These are phyloP conservation scores for Phyllosticta citriasiana DNA, from an alignment of 2,329 filamentous ascomycete species.

Conservation along the genomic window DNA sequence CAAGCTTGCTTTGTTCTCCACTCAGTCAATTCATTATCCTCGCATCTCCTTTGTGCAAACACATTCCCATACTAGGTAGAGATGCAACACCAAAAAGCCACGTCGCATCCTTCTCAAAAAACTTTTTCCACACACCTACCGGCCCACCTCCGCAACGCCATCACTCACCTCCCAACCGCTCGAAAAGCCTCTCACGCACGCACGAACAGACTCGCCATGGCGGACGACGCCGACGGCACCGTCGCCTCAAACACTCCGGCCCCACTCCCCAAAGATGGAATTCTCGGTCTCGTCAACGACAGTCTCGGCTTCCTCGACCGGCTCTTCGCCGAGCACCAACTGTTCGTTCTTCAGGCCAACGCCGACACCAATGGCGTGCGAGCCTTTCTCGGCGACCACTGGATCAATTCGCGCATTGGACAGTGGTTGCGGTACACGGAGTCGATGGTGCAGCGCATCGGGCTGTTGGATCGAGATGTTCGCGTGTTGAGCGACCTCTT, in stretches of 20 bases:
- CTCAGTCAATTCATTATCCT: not conserved
- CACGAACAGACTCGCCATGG: not conserved
- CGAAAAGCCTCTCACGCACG: not conserved
- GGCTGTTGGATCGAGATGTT: not conserved
- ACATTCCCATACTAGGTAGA: not conserved
- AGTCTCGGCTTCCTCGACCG: not conserved
- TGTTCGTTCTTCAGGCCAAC: not conserved
- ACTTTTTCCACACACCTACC: not conserved
- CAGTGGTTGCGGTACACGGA: not conserved
- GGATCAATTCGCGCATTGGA: not conserved
- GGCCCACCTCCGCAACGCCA: not conserved
- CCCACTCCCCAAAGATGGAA: not conserved
- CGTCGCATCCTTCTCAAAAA: not conserved
- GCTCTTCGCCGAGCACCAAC: not conserved
- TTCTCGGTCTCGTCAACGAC: not conserved
- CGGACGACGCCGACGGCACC: not conserved
- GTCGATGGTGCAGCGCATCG: not conserved
- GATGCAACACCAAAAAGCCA: not conserved
- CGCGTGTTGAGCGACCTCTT: too few relatives aligned
- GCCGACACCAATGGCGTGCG: not conserved
- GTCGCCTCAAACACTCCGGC: not conserved
- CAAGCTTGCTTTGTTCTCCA: not conserved
- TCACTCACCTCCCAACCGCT: not conserved
- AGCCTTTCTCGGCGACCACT: not conserved
- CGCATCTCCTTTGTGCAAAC: not conserved